These are phyloP conservation scores for Osmanthus fragrans DNA, from an alignment of 257 asterid genomes.

Conservation along the genomic window DNA sequence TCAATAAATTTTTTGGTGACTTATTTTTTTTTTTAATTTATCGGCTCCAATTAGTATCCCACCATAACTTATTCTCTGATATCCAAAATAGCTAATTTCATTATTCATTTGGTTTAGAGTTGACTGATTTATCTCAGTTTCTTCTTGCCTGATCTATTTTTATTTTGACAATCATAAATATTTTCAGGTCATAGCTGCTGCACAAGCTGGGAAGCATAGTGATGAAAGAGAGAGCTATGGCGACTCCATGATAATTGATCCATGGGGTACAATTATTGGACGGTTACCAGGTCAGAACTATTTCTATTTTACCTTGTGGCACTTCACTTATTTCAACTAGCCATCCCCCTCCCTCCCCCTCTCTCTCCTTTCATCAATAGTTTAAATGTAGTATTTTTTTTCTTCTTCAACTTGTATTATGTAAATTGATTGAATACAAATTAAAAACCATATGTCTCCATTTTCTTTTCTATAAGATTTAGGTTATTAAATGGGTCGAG, in stretches of 20 bases:
- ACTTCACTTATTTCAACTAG: not conserved
- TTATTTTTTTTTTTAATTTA: not conserved
- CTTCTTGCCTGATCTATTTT: not conserved
- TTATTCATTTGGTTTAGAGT: not conserved
- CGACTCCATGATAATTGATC: constrained; percentile 81
- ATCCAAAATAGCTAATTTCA: not conserved
- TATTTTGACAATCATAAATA: not conserved
- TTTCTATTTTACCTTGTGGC: not conserved
- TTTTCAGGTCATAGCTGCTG: constrained; percentile 78
- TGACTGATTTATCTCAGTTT: not conserved
- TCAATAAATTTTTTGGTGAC: not conserved
- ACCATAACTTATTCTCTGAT: not conserved
- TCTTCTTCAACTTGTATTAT: not conserved
- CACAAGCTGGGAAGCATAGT: constrained; percentile 89
- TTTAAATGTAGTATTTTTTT: not conserved
- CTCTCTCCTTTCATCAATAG: not conserved
- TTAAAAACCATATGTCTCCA: not conserved
- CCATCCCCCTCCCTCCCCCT: not conserved
- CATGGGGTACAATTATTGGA: constrained; percentile 85
- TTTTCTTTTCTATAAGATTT: not conserved
- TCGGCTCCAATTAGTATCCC: not conserved
- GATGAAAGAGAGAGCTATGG: constrained; percentile 86
- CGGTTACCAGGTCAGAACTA: constrained; percentile 50
- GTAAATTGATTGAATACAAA: not conserved
- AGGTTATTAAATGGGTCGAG: too few relatives aligned